Evolutionary conservation across 2,329 filamentous ascomycete species (phyloP), one percentile per base, ranked within the genome.

Genomic region (Cadophora sp.): DNA sequence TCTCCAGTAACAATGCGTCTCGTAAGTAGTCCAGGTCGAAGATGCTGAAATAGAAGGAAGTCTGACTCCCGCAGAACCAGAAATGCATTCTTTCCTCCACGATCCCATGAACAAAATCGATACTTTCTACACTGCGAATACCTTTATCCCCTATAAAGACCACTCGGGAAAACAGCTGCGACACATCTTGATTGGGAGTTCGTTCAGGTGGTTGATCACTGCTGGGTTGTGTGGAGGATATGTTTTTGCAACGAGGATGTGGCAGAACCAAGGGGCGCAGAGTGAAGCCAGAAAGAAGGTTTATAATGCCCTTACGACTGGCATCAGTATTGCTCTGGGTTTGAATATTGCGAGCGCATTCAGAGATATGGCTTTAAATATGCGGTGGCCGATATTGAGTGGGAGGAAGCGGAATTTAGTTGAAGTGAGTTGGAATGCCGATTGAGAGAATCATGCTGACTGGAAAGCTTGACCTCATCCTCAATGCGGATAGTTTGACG

Each of bases 331-430:
- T 39, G 71, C 75, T 0, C 72, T 83, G 20, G 80, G 80, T 64
- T 69, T 84, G 59, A 80, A 80, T 58, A 78, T 83, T 50, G 78
- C 79, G 2, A 81, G 76, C 68, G 78, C 78, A 7, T 75, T 84
- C 24, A 82, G 82, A 65, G 78, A 77, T 33, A 80, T 83, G 77
- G 79, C 81, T 3, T 72, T 77, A 16, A 81, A 82, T 66, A 73
- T 82, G 67, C 76, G 82, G n/a, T 84, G 82, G 81, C 82, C 80
- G 74, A 78, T 83, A 33, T 70, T 84, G 50, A 79, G 77, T 65
- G 73, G 75, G 9, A 73, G 76, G 5, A 75, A 77, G 47, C 76
- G 80, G 66, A 78, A 77, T 41, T 73, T 79, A 48, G 73, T 72
- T 5, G 82, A 84, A 75, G 81, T 81, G 60, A n/a, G 75, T 65